Evolutionary conservation across 2,329 filamentous ascomycete species (phyloP), one percentile per base, ranked within the genome.

Genomic region (Alternaria brassicae): DNA sequence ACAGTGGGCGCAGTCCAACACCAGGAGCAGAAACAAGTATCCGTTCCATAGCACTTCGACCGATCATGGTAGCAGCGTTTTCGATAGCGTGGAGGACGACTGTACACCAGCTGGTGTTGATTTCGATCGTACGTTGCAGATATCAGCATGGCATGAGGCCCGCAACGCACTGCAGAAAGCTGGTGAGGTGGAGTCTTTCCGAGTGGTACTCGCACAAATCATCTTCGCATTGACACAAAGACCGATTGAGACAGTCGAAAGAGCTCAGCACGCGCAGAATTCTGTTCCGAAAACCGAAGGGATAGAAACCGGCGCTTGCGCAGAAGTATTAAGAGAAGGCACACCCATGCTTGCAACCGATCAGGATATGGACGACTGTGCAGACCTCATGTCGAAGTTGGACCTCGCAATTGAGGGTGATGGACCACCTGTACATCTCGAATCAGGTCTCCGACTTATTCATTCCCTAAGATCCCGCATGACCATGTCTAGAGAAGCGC

Each of bases 191-290:
- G 76, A 79, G n/a, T 82, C 80, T 1, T 81, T 81, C 60, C 75
- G 80, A 3, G 72, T 82, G 10, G 77, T 79, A 2, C 78, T 82
- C 28, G 80, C 80, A 25, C 78, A 81, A 41, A 79, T 82, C 21
- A 77, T 82, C 6, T 81, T 82, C 58, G 79, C 80, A n/a, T 64
- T 82, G 45, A 80, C 79, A 0, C 80, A 82, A 61, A 73, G 74
- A 52, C 80, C 80, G 6, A 58, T 76, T 10, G 69, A 78, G 9
- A 55, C 58, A 5, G 50, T 36, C n/a, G 53, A 57, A 8, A 49
- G 37, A 25, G 39, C 6, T 17, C 52, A 40, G 19, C 37, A 53
- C 27, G 27, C 23, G n/a, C 17, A 34, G 21, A 27, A 56, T 3
- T 27, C 12, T 28, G 21, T 23, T 12, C 25, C 42, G 28, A 60